Base-by-base conservation (phyloP, 345 rosid genomes). In the Eucalyptus marginata region DNA sequence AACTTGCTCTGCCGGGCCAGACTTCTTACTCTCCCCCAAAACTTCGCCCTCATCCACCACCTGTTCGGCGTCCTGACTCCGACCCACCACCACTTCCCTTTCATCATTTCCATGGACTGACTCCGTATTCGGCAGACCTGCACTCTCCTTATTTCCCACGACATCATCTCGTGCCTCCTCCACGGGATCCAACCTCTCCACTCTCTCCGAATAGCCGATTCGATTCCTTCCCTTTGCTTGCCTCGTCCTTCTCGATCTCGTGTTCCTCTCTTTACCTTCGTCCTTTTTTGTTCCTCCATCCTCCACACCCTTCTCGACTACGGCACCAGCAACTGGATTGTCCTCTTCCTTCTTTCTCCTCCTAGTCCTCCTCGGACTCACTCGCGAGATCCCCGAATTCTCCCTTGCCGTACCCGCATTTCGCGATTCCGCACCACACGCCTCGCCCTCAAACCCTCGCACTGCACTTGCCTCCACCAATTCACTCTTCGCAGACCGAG, bases 321-420 rank as follows among this genome's bases (percentile, higher is more conserved):
- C 76, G 44, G 52, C 46, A 20, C 27, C 86, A 17, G 29, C 29
- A 89, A 7, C 88, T 22, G 87, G 20, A 16, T n/a, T n/a, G n/a
- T 87, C 52, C 2, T 31, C 88, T 52, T n/a, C 89, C 86, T 88
- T 89, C 79, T 83, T 90, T 87, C 87, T 83, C 43, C 90, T 83
- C 49, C 92, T 58, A 31, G 91, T 90, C 86, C 59, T 88, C 86
- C 91, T 71, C 8, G 91, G 88, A 64, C 86, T 88, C 56, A 54
- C 86, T 25, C 56, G 79, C 44, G 51, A 56, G n/a, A 86, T 49
- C 89, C 79, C 89, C 76, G 50, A 56, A 86, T n/a, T 66, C 89
- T 68, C 66, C 89, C n/a, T 24, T 49, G 44, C 81, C 12, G 54
- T 36, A 31, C 64, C 81, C 29, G 27, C 89, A 15, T 43, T 36